These are phyloP conservation scores for Saxophila tyrrhenica DNA, from an alignment of 495 filamentous ascomycete species.

Conservation along the genomic window DNA sequence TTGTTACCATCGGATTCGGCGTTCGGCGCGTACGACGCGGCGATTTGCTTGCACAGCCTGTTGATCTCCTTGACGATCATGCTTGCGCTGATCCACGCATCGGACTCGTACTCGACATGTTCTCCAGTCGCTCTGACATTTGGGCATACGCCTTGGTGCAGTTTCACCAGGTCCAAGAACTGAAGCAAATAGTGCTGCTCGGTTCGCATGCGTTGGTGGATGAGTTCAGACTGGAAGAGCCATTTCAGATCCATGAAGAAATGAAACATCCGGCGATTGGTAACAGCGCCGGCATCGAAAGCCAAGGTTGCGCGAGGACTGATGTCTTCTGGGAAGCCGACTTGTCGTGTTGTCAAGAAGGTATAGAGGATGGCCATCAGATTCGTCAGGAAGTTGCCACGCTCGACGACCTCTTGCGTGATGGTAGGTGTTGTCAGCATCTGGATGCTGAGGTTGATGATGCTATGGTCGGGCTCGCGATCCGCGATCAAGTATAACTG, in stretches of 20 bases:
- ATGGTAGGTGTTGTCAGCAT: slow-evolving; percentile 96
- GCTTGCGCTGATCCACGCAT: slow-evolving; percentile 93
- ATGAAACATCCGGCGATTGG: slow-evolving; percentile 89
- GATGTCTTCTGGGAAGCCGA: slow-evolving; percentile 82
- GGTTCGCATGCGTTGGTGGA: slow-evolving; percentile 66
- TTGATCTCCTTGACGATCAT: slow-evolving; percentile 93
- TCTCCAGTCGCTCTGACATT: slow-evolving; percentile 85
- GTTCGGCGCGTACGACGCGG: slow-evolving; percentile 66
- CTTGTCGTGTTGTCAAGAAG: slow-evolving; percentile 88
- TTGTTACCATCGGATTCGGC: slow-evolving; percentile 43
- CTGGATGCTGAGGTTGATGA: slow-evolving; percentile 91
- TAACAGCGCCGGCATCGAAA: slow-evolving; percentile 85
- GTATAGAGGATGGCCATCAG: slow-evolving; percentile 95
- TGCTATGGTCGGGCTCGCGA: slow-evolving; percentile 92
- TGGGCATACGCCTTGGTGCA: slow-evolving; percentile 93
- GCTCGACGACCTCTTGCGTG: slow-evolving; percentile 81
- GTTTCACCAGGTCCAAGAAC: slow-evolving; percentile 87
- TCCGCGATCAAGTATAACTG: slow-evolving; percentile 95
- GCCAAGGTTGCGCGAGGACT: slow-evolving; percentile 71
- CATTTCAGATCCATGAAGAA: slow-evolving; percentile 91
- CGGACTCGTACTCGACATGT: slow-evolving; percentile 95
- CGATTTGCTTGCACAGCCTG: slow-evolving; percentile 73
- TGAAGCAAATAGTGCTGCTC: slow-evolving; percentile 83
- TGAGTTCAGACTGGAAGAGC: slow-evolving; percentile 74
- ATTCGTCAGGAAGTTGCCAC: slow-evolving; percentile 93